phyloP scores from a whole-genome alignment of 768 basidiomycete species.

The Collybia nuda region DNA sequence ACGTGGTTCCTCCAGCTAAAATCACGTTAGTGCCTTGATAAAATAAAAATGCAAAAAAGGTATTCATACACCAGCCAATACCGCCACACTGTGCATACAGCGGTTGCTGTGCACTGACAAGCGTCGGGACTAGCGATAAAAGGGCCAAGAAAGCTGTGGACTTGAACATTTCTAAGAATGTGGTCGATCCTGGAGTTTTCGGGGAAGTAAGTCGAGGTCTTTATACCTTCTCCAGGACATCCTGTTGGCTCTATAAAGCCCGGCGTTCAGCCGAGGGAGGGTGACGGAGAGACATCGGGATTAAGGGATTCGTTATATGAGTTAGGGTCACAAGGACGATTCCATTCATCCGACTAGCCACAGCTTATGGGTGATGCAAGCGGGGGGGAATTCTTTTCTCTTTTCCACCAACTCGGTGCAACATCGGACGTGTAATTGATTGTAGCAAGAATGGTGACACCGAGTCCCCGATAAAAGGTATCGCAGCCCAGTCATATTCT shows the following conservation, averaged over 20 bases:
- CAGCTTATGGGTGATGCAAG: constrained; percentile 5
- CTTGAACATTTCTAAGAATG: constrained; percentile 40
- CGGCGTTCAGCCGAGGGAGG: constrained; percentile 34
- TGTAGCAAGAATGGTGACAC: background rate
- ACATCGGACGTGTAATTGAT: constrained; percentile 13
- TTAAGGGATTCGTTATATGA: background rate
- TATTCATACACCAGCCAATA: constrained; percentile 46
- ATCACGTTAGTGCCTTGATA: constrained; percentile 19
- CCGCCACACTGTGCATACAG: constrained; percentile 58
- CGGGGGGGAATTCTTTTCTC: constrained; percentile 5
- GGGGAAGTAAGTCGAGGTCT: constrained; percentile 1
- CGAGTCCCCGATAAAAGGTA: constrained; percentile 1
- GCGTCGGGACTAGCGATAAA: constrained; percentile 40
- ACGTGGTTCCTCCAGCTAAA: constrained; percentile 38
- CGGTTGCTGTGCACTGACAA: constrained; percentile 41
- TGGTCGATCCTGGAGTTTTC: constrained; percentile 7
- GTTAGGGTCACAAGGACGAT: constrained; percentile 24
- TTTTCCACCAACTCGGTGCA: constrained; percentile 17
- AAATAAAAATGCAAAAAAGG: background rate
- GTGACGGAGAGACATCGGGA: constrained; percentile 27
- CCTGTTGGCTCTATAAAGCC: constrained; percentile 22
- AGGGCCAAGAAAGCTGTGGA: constrained; percentile 42
- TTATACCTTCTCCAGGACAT: constrained; percentile 10
- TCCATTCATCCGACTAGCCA: constrained; percentile 21
- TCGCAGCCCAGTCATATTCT: background rate